Percentiles rank a stretch among this genome's conserved stretches.
phyloP scores from a whole-genome alignment of 768 basidiomycete species.

The Russula sp. region DNA sequence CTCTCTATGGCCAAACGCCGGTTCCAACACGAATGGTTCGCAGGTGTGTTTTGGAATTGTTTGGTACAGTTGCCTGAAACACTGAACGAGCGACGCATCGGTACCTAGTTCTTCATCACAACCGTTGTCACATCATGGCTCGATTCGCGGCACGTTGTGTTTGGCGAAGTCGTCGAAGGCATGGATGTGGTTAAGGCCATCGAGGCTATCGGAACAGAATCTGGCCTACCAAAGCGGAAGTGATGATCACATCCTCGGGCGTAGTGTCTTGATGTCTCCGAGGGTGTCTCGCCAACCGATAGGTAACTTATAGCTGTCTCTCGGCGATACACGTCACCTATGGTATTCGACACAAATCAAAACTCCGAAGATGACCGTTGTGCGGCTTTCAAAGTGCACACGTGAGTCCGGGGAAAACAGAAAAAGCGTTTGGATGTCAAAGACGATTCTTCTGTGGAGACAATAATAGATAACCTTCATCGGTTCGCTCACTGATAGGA shows the following conservation, averaged over 20 bases:
- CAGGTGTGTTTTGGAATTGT: slow-evolving; percentile 36
- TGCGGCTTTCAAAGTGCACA: background rate
- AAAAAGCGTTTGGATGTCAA: background rate
- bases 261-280: slow-evolving; percentile 1
- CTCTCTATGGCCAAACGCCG: slow-evolving; percentile 54
- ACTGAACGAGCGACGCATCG: background rate
- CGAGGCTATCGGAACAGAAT: slow-evolving; percentile 34
- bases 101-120: slow-evolving; percentile 42
- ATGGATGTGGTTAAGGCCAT: slow-evolving; percentile 41
- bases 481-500: no score
- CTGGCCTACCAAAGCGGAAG: slow-evolving; percentile 20
- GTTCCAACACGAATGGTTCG: slow-evolving; percentile 50
- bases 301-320: no score
- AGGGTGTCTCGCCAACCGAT: background rate
- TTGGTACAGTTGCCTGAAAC: background rate
- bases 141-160: slow-evolving; percentile 45
- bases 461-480: no score
- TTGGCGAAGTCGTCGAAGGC: slow-evolving; percentile 44
- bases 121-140: slow-evolving; percentile 41
- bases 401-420: background rate
- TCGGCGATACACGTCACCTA: no score
- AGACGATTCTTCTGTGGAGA: no score
- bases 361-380: background rate
- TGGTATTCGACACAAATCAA: no score
- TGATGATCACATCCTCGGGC: slow-evolving; percentile 28